Evolutionary conservation across 345 rosid genomes (phyloP), one percentile per base, ranked within the genome.

Genomic region (Eucalyptus fibrosa): DNA sequence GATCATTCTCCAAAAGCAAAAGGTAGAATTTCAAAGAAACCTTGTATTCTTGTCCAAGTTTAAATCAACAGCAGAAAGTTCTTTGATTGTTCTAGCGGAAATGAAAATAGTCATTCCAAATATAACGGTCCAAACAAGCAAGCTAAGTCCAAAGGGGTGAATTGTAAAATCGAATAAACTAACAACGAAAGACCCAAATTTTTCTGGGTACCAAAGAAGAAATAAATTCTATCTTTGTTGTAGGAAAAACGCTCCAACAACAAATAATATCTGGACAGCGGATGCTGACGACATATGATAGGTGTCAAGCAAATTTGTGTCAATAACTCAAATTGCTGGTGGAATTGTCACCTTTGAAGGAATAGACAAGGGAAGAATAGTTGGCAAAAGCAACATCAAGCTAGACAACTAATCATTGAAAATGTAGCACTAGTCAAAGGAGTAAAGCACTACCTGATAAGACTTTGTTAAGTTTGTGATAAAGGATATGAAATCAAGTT

Each of bases 211-310:
- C 1, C 7, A 28, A 60, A 60, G 67, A 60, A 28, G 15, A 60
- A 60, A 28, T 60, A 60, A 60, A 60, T 28, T 26, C 67, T 28
- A 6, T 24, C 4, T 59, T 28, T 60, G n/a, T 60, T 11, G n/a
- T 60, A 60, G n/a, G 30, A 60, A 60, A 60, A 60, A 60, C 1
- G 15, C 67, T 26, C 14, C 67, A 26, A 12, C 28, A 60, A 26
- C 7, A 60, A 12, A 60, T 26, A 4, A 0, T 26, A 26, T 60
- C 6, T 26, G 7, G 67, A 60, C 1, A 26, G 4, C 1, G 15
- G 14, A 60, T 60, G 4, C 17, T 28, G 4, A 60, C 4, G 16
- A 1, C 32, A 28, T 1, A 60, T 60, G 67, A 60, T 12, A 26
- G 67, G 14, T 60, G 67, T 8, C 16, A 1, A 56, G 67, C 32